Evolutionary conservation across 2,329 filamentous ascomycete species (phyloP).

Genomic region (Arthrobotrys sinensis): DNA sequence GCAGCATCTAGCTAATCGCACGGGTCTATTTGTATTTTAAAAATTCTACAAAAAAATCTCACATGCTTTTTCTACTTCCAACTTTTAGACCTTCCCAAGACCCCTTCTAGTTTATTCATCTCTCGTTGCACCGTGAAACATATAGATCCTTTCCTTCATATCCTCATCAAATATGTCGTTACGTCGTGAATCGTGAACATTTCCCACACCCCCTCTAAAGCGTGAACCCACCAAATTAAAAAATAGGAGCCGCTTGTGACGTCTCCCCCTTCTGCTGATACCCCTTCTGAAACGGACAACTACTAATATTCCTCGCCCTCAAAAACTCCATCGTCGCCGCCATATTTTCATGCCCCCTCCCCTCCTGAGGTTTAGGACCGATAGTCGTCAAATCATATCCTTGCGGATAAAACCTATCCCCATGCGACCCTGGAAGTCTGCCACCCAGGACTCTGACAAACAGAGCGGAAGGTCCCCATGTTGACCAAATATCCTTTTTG

Average conservation of each 20-base stretch:
- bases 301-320: conserved; percentile 13
- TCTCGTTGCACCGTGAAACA: too few species aligned
- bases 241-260: background rate
- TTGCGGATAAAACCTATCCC: conserved; percentile 53
- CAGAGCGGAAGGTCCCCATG: conserved; percentile 42
- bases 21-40: too few species aligned
- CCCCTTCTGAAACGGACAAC: conserved; percentile 23
- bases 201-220: too few species aligned
- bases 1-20: too few species aligned
- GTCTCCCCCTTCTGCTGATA: background rate
- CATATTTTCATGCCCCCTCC: conserved; percentile 54
- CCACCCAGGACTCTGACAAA: conserved; percentile 49
- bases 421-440: conserved; percentile 42
- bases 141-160: background rate
- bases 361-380: conserved; percentile 60
- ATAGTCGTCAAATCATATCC: conserved; percentile 60
- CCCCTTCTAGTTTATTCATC: too few species aligned
- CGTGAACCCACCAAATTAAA: background rate
- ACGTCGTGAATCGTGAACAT: background rate
- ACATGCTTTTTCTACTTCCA: too few species aligned
- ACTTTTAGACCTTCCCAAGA: too few species aligned
- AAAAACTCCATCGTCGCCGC: conserved; percentile 51
- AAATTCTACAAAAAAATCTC: too few species aligned
- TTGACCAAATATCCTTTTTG: conserved; percentile 52
- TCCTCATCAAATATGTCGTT: background rate